A percentile compares a stretch with the other conserved stretches of the same genome.
Evolutionary conservation across 768 basidiomycete species (phyloP).

Genomic region (Lentinula guzmanii): DNA sequence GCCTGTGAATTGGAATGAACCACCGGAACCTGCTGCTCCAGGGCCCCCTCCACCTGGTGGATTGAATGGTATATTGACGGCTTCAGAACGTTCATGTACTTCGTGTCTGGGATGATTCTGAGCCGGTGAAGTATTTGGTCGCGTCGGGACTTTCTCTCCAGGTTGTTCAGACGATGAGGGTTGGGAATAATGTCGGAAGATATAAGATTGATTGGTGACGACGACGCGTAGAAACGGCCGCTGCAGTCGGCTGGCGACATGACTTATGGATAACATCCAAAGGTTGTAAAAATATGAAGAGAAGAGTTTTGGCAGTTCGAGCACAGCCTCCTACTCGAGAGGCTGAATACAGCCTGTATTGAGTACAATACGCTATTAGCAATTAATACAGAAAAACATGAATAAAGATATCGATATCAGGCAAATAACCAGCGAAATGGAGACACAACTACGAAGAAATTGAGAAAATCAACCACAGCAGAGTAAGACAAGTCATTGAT

Average conservation of each 20-base stretch:
- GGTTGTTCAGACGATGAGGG: background rate
- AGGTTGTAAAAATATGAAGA: background rate
- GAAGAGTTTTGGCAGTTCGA: background rate
- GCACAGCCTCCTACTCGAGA: too few relatives aligned
- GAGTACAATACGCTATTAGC: too few relatives aligned
- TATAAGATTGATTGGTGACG: background rate
- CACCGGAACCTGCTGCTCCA: constrained; percentile 23
- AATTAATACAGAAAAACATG: too few relatives aligned
- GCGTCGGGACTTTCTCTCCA: background rate
- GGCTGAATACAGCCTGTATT: too few relatives aligned
- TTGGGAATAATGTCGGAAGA: background rate
- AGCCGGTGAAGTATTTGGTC: background rate
- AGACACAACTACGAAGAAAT: background rate
- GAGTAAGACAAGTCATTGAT: background rate
- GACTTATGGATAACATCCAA: background rate
- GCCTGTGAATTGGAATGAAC: constrained; percentile 28
- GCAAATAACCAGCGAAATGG: too few relatives aligned
- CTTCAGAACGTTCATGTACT: constrained; percentile 33
- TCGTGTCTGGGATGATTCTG: constrained; percentile 22
- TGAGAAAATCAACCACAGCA: background rate
- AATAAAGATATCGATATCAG: too few relatives aligned
- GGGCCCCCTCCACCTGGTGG: constrained; percentile 34
- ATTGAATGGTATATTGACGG: constrained; percentile 34
- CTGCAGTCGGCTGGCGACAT: background rate
- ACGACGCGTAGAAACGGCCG: background rate